Base-by-base conservation (phyloP, 495 filamentous ascomycete species). In the Daldinia concentrica region DNA sequence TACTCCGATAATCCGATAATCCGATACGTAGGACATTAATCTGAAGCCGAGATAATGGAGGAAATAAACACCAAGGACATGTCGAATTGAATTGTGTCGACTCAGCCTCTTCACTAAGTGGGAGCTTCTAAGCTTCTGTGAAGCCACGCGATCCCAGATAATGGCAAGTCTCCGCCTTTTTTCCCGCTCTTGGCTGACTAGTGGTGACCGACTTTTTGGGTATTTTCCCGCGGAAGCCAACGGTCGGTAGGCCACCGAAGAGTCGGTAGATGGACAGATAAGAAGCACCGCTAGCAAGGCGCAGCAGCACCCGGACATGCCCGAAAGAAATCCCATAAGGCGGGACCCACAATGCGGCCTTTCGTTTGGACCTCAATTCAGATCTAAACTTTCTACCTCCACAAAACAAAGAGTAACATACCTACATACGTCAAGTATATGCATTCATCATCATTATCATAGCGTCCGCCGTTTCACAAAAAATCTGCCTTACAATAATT, bases 261-360 rank as follows among this genome's bases (percentile, higher is more conserved):
- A 66, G 65, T 66, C 39, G 58, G 58, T 62, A 62, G 39, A 50
- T 32, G 48, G 15, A 50, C 37, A 43, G 56, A 26, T 37, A 37
- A 32, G 19, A 58, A 22, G 11, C 30, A 34, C 37, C 43, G 29
- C 55, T 24, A 60, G 64, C 64, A 73, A 56, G 70, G 70, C 70
- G 70, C 70, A 73, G 70, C 57, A 68, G n/a, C 60, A 36, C 30
- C 70, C 70, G 70, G 70, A 73, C 69, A 68, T 73, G 65, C n/a
- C 70, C 70, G 70, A 72, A 32, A 54, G n/a, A 34, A 34, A 34
- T 29, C 30, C 55, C 12, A 58, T 37, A 15, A 58, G 19, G 55
- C 55, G 55, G 34, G 55, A 17, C 55, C 30, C 22, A 58, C 55
- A 39, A 58, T 37, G 34, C 34, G 32, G 17, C 9, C 30, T 36